phyloP scores from a whole-genome alignment of 208 protist species.

The Wallacemonas sp. region DNA sequence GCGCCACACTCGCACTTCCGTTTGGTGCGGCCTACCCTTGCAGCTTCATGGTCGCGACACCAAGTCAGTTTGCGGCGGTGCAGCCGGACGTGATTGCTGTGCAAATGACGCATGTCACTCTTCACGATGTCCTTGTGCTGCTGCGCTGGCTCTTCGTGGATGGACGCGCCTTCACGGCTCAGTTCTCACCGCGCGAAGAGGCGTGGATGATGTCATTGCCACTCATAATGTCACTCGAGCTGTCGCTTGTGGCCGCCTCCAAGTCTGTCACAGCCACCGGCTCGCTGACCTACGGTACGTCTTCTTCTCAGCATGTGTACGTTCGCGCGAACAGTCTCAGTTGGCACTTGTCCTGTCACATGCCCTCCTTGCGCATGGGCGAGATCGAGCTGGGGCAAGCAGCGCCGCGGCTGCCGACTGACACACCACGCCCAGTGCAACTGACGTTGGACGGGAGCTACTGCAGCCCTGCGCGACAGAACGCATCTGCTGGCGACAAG shows the following conservation, averaged over 20 bases:
- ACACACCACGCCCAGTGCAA: too few species aligned
- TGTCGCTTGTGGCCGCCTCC: background rate
- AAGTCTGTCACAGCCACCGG: background rate
- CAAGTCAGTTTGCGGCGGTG: background rate
- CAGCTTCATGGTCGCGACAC: background rate
- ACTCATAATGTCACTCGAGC: background rate
- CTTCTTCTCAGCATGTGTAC: background rate
- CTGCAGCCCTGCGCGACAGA: too few species aligned
- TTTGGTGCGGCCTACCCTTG: slow-evolving; percentile 1
- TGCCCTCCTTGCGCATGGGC: too few species aligned
- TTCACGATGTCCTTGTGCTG: background rate
- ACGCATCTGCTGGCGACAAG: too few species aligned
- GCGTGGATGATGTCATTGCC: background rate
- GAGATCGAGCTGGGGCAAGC: too few species aligned
- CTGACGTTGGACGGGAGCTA: too few species aligned
- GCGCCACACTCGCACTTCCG: background rate
- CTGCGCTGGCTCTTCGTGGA: slow-evolving; percentile 14
- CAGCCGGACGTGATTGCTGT: background rate
- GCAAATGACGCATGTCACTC: background rate
- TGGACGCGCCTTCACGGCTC: background rate
- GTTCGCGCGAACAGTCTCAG: background rate
- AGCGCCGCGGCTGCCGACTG: too few species aligned
- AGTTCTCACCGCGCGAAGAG: slow-evolving; percentile 3
- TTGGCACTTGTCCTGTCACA: background rate
- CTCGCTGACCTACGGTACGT: background rate